A percentile compares a stretch with the other conserved stretches of the same genome.
phyloP scores from a whole-genome alignment of 1,284 basidiomycete species.

The Ustilago tritici region DNA sequence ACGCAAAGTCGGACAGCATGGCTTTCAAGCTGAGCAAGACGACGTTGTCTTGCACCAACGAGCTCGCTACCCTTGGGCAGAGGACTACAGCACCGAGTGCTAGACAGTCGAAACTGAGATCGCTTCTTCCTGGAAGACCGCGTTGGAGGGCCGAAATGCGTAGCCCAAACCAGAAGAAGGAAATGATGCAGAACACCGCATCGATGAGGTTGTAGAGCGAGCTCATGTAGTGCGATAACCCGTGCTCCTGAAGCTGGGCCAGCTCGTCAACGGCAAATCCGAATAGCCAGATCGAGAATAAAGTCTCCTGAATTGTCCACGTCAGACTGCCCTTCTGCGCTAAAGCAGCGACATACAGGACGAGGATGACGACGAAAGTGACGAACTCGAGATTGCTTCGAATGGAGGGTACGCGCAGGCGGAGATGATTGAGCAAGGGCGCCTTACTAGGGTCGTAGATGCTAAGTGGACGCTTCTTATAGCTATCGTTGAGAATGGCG shows the following conservation, averaged over 20 bases:
- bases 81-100: slow-evolving; percentile 67
- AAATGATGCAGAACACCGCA: slow-evolving; percentile 66
- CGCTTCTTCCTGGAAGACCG: slow-evolving; percentile 54
- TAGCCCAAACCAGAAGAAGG: slow-evolving; percentile 67
- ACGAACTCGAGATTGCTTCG: slow-evolving; percentile 87
- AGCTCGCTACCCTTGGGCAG: slow-evolving; percentile 70
- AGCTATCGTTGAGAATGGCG: slow-evolving; percentile 76
- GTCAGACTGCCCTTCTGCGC: slow-evolving; percentile 54
- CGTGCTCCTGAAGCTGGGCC: slow-evolving; percentile 93
- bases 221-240: slow-evolving; percentile 78
- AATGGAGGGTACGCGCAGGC: slow-evolving; percentile 90
- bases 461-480: slow-evolving; percentile 89
- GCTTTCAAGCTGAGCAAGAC: slow-evolving; percentile 73
- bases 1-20: slow-evolving; percentile 75
- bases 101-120: slow-evolving; percentile 68
- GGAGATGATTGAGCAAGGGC: slow-evolving; percentile 91
- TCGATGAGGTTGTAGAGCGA: slow-evolving; percentile 64
- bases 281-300: slow-evolving; percentile 61
- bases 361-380: slow-evolving; percentile 74
- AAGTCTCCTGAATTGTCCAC: slow-evolving; percentile 55
- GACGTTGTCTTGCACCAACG: slow-evolving; percentile 70
- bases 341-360: slow-evolving; percentile 68
- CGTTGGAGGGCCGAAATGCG: slow-evolving; percentile 63
- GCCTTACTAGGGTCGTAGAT: slow-evolving; percentile 94
- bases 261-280: slow-evolving; percentile 90